phyloP scores from a whole-genome alignment of 2,329 filamentous ascomycete species.

The Emydomyces testavorans region DNA sequence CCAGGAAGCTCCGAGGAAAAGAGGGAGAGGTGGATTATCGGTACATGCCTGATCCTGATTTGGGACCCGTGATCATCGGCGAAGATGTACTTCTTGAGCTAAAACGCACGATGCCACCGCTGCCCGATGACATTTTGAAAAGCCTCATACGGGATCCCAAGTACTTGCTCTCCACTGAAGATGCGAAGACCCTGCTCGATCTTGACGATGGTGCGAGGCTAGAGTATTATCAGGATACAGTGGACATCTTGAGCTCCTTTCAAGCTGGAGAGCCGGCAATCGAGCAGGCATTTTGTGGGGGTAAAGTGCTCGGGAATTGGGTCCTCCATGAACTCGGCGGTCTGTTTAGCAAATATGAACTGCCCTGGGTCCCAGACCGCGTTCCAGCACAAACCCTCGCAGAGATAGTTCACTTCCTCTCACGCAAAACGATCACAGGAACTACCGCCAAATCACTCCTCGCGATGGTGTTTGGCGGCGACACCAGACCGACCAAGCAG shows the following conservation, averaged over 20 bases:
- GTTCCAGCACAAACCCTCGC: conserved; percentile 37
- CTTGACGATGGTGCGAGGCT: conserved; percentile 68
- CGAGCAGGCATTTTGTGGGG: conserved; percentile 20
- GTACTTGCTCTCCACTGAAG: conserved; percentile 66
- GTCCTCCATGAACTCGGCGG: conserved; percentile 66
- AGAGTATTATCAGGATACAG: conserved; percentile 57
- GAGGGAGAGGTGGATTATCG: conserved; percentile 96
- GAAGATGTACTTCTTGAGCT: conserved; percentile 57
- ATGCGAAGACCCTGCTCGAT: conserved; percentile 66
- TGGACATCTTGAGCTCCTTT: conserved; percentile 28
- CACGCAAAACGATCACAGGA: conserved; percentile 40
- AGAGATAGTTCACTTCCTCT: conserved; percentile 35
- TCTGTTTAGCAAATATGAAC: conserved; percentile 44
- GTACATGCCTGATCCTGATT: conserved; percentile 95
- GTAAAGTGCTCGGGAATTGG: conserved; percentile 52
- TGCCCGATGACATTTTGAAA: conserved; percentile 60
- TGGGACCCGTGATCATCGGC: conserved; percentile 66
- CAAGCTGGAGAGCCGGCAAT: conserved; percentile 16
- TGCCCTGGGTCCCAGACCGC: conserved; percentile 29
- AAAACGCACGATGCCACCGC: conserved; percentile 49
- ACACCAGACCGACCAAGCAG: conserved; percentile 38
- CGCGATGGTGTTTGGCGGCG: conserved; percentile 42
- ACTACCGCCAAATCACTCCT: conserved; percentile 52
- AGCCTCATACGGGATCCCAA: conserved; percentile 43
- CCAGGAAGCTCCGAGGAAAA: conserved; percentile 72